Evolutionary conservation across 768 basidiomycete genomes (phyloP), one percentile per base, ranked within the genome.

Genomic region (Hypsizygus marmoreus): DNA sequence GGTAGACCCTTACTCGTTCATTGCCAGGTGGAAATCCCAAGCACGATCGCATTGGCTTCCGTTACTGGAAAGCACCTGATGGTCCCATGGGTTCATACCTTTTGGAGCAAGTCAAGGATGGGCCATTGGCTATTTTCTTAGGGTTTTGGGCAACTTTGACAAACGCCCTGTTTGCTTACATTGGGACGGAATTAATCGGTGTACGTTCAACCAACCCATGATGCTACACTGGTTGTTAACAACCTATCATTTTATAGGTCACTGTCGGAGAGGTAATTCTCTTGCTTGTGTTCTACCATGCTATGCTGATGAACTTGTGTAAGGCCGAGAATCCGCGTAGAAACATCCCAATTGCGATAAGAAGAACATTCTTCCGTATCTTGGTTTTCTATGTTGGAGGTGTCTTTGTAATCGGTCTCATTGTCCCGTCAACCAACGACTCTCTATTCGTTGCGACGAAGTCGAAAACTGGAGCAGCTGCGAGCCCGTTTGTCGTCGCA

Each of bases 161-260:
- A 36, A 89, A 84, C 50, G 86, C 83, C 19, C 70, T 86, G 3
- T 89, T 90, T 65, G 82, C 86, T 11, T 84, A 78, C 60, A 79
- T 83, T 47, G 84, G 86, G 23, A 91, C 87, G 14, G 88, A 91
- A 63, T 71, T 88, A 13, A 81, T 91, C 47, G 87, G 87, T 58
- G 80, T 88, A 47, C 20, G 79, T 70, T n/a, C 61, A 66, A 33
- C 9, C 29, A 12, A 24, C 30, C 16, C 30, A n/a, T n/a, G 25
- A 12, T 44, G 17, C 26, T 4, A 11, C 34, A 30, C 23, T 16
- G 28, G 11, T 16, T n/a, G 13, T 36, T 45, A 16, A 45, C 26
- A 7, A 14, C 36, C 23, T 25, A 45, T 28, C 26, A 19, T 17
- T 26, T 35, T 33, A 34, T 26, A 68, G 67, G 67, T 74, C 4